A percentile compares a stretch with the other conserved stretches of the same genome.
Evolutionary conservation across 352 stramenopile genomes (phyloP).

Genomic region (Paralagenidium karlingii): DNA sequence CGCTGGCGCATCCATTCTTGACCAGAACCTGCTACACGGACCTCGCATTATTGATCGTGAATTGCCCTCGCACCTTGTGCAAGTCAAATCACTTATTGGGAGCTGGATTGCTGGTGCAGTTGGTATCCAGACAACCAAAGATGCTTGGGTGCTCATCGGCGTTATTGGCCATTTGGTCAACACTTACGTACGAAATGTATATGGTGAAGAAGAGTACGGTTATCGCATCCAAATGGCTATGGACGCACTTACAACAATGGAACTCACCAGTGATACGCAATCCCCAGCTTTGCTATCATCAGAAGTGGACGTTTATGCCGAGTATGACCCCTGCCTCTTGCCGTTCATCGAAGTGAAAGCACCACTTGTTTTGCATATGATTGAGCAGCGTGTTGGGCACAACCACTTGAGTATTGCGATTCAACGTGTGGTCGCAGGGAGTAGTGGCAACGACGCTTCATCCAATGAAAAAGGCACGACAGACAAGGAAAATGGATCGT

Average conservation of each 20-base stretch:
- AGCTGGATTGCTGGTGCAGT: slow-evolving; percentile 73
- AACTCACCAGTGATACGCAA: slow-evolving; percentile 49
- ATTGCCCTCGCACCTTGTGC: slow-evolving; percentile 62
- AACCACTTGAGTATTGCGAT: slow-evolving; percentile 68
- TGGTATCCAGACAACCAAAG: slow-evolving; percentile 73
- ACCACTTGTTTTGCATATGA: slow-evolving; percentile 78
- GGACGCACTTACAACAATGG: slow-evolving; percentile 77
- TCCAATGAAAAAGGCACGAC: slow-evolving; percentile 12
- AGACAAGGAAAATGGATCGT: slow-evolving; percentile 11
- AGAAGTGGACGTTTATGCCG: slow-evolving; percentile 74
- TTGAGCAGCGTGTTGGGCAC: slow-evolving; percentile 63
- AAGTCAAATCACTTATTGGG: slow-evolving; percentile 63
- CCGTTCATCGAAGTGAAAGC: slow-evolving; percentile 74
- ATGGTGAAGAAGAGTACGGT: slow-evolving; percentile 73
- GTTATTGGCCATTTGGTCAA: slow-evolving; percentile 74
- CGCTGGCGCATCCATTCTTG: slow-evolving; percentile 48
- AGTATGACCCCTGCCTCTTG: slow-evolving; percentile 60
- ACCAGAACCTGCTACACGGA: slow-evolving; percentile 71
- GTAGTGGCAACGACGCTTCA: slow-evolving; percentile 10
- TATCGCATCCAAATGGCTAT: slow-evolving; percentile 79
- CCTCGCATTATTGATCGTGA: slow-evolving; percentile 71
- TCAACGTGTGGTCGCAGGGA: slow-evolving; percentile 57
- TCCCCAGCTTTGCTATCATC: slow-evolving; percentile 51
- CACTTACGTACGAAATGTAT: slow-evolving; percentile 64
- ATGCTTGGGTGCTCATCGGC: slow-evolving; percentile 74